Evolutionary conservation across 2,329 filamentous ascomycete species (phyloP).

Genomic region (Drechslerella coelobrocha): DNA sequence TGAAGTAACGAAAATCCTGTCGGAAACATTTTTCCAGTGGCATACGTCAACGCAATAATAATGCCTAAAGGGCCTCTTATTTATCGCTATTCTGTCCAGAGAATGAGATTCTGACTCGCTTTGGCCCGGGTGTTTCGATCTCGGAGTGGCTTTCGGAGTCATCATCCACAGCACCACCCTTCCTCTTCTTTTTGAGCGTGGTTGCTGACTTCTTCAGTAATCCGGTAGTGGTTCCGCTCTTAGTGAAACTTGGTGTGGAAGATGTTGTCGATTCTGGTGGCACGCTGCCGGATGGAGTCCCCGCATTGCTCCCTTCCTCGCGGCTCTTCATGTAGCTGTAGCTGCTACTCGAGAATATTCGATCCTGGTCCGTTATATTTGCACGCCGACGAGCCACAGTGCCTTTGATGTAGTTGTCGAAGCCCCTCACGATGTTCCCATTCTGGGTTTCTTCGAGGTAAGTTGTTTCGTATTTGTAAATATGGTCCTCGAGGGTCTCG

Average conservation of each 20-base stretch:
- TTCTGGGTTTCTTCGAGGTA: conserved; percentile 89
- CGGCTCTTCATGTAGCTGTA: conserved; percentile 52
- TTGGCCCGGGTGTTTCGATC: conserved; percentile 55
- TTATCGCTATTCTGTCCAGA: conserved; percentile 53
- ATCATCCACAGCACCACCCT: conserved; percentile 51
- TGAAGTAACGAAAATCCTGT: neutral
- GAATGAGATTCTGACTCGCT: conserved; percentile 55
- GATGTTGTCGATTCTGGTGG: conserved; percentile 39
- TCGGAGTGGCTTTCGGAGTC: conserved; percentile 55
- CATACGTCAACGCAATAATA: neutral
- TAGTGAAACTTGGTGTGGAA: conserved; percentile 32
- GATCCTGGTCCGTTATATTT: conserved; percentile 71
- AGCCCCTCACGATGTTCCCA: conserved; percentile 96
- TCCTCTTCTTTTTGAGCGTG: conserved; percentile 51
- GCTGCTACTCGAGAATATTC: conserved; percentile 69
- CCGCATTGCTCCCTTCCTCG: conserved; percentile 39
- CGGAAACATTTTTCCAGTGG: neutral
- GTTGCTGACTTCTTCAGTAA: conserved; percentile 50
- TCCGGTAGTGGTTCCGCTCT: conserved; percentile 51
- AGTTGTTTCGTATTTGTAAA: conserved; percentile 79
- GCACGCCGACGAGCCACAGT: conserved; percentile 71
- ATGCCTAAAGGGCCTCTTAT: neutral
- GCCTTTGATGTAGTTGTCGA: conserved; percentile 98
- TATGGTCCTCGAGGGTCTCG: conserved; percentile 75
- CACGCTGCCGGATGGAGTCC: conserved; percentile 35